Conservation (phyloP, 139 green algal species). For the Yamagishiella unicocca region DNA sequence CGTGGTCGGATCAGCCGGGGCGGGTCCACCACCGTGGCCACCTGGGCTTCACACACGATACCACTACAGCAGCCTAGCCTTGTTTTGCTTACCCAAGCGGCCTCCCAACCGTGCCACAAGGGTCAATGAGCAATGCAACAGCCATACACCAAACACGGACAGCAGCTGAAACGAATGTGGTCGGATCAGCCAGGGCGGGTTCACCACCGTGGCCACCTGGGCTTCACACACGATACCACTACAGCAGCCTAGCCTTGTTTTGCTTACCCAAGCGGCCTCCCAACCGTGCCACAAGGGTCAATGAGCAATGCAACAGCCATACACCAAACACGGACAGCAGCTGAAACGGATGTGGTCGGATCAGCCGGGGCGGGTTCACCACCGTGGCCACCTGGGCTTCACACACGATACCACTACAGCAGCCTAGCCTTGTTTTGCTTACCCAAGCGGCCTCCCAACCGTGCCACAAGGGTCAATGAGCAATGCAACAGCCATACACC, state of each 20-base stretch:
- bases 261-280: slow-evolving; percentile 21
- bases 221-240: background rate
- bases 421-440: background rate
- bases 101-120: background rate
- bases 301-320: slow-evolving; percentile 4
- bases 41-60: background rate
- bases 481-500: background rate
- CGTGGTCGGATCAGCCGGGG: background rate
- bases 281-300: slow-evolving; percentile 12
- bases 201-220: background rate
- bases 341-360: background rate
- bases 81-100: background rate
- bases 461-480: slow-evolving; percentile 23
- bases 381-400: background rate
- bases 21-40: background rate
- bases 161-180: no score
- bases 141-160: no score
- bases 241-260: background rate
- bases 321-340: no score
- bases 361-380: background rate
- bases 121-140: slow-evolving; percentile 9
- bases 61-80: background rate
- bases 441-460: slow-evolving; percentile 12
- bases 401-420: background rate
- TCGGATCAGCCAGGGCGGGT: background rate